phyloP scores from a whole-genome alignment of 306 rosid species.

The Fragaria nilgerrensis region DNA sequence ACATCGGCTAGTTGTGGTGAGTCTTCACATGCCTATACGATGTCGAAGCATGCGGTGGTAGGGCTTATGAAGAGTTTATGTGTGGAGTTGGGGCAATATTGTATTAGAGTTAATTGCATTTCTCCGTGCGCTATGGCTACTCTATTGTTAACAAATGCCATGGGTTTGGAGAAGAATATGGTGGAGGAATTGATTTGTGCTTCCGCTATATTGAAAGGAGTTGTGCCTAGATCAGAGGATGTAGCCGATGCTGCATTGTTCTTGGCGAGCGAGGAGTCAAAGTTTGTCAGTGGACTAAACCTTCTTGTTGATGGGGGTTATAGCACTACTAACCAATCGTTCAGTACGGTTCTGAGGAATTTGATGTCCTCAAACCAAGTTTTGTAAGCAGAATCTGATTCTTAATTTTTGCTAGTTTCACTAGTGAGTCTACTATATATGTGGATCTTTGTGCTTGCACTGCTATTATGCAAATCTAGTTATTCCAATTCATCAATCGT shows the following conservation, averaged over 20 bases:
- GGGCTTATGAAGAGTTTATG: constrained; percentile 62
- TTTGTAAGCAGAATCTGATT: constrained; percentile 2
- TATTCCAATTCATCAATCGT: neutral
- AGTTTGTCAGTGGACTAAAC: constrained; percentile 23
- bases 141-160: constrained; percentile 33
- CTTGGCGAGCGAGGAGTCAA: constrained; percentile 36
- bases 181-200: constrained; percentile 26
- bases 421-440: neutral
- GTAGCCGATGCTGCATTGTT: constrained; percentile 42
- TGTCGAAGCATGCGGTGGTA: constrained; percentile 65
- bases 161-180: constrained; percentile 27
- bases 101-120: constrained; percentile 65
- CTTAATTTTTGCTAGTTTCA: neutral
- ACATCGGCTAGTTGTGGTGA: constrained; percentile 38
- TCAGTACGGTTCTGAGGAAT: constrained; percentile 8
- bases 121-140: constrained; percentile 54
- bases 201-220: constrained; percentile 33
- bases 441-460: neutral
- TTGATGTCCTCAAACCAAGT: constrained; percentile 7
- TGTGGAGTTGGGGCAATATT: constrained; percentile 56
- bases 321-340: constrained; percentile 24
- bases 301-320: constrained; percentile 29
- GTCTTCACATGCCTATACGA: constrained; percentile 45
- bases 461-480: neutral
- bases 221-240: constrained; percentile 30